Percentiles rank a stretch among this genome's conserved stretches.
Conservation (phyloP, 2,329 filamentous ascomycete species). For the Venturia effusa region DNA sequence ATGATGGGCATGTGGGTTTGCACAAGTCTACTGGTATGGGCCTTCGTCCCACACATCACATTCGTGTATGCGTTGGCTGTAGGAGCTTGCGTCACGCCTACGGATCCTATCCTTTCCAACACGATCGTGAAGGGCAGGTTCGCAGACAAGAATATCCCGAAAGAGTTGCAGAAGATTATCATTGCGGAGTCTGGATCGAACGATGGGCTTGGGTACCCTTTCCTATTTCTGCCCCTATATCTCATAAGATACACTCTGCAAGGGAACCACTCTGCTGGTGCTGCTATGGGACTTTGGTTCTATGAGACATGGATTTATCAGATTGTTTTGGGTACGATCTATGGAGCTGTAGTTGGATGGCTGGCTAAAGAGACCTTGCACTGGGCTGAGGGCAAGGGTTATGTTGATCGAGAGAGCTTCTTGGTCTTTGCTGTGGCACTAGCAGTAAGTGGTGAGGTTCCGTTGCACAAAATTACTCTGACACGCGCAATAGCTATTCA, state of each 20-base stretch:
- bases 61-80: conserved; percentile 43
- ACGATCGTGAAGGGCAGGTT: conserved; percentile 53
- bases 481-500: conserved; percentile 43
- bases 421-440: conserved; percentile 77
- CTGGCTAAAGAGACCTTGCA: conserved; percentile 71
- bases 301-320: conserved; percentile 51
- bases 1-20: conserved; percentile 54
- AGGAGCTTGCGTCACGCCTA: conserved; percentile 50
- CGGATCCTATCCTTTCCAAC: conserved; percentile 52
- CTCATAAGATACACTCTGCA: conserved; percentile 44
- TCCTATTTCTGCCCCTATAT: conserved; percentile 47
- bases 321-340: conserved; percentile 41
- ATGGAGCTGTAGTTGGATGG: conserved; percentile 63
- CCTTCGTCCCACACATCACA: conserved; percentile 44
- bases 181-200: conserved; percentile 52
- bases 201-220: conserved; percentile 52
- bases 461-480: conserved; percentile 20
- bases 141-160: conserved; percentile 49
- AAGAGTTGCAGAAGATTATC: conserved; percentile 49
- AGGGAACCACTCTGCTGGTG: conserved; percentile 4
- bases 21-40: conserved; percentile 45
- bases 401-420: conserved; percentile 79
- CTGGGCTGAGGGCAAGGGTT: conserved; percentile 70
- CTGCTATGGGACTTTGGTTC: conserved; percentile 73
- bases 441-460: conserved; percentile 42